Conservation (phyloP, 2,329 filamentous ascomycete genomes). For the Trichoderma koningii region DNA sequence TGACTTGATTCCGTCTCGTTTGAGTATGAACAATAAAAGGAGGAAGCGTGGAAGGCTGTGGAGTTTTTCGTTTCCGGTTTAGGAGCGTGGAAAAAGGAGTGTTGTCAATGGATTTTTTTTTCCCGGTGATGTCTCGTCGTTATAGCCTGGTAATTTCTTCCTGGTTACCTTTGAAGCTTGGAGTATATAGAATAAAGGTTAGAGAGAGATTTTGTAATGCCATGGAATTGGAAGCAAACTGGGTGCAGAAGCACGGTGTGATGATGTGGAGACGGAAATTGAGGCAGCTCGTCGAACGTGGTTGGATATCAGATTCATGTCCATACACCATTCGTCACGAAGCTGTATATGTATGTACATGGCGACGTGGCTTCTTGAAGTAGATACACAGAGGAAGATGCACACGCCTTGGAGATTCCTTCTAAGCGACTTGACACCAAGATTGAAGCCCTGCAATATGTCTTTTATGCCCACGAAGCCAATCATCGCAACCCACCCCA, state of each 20-base stretch:
- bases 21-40: neutral
- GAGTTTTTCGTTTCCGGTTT: neutral
- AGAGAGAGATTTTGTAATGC: neutral
- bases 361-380: neutral
- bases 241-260: neutral
- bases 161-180: neutral
- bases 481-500: no score
- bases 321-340: neutral
- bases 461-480: neutral
- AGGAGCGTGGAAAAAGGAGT: neutral
- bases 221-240: neutral
- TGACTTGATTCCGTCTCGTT: neutral
- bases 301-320: neutral
- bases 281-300: neutral
- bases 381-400: neutral
- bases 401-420: neutral
- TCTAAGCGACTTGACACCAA: neutral
- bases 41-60: neutral
- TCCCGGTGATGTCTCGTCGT: neutral
- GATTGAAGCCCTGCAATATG: neutral
- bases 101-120: neutral
- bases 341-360: neutral
- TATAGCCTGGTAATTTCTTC: neutral
- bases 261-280: neutral
- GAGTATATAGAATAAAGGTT: slow-evolving; percentile 2